Evolutionary conservation across 306 rosid species (phyloP), one percentile per base, ranked within the genome.

Genomic region (Luffa aegyptiaca): DNA sequence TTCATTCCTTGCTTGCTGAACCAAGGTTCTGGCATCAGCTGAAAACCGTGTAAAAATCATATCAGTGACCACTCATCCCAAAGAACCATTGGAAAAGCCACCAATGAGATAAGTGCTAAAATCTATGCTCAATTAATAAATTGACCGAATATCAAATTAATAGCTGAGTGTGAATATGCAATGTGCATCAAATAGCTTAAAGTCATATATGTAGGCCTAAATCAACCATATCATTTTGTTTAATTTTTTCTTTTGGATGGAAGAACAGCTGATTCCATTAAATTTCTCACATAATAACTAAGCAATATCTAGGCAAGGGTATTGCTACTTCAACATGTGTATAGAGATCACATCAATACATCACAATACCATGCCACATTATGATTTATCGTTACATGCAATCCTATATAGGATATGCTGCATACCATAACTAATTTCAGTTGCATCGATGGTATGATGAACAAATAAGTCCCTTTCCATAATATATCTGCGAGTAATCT

Each of bases 21-120:
- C 98, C 72, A 94, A 86, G 83, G 97, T 90, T 84, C 96, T 91
- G 39, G 98, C 97, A 88, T 94, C 97, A 86, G 98, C 98, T 92
- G 77, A 82, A 80, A 51, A 41, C 77, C 41, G 83, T 45, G 14
- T 31, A 59, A 82, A 18, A 37, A 68, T 36, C 59, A 33, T 64
- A 44, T 69, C 35, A 58, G 80, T 33, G 33, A 20, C 45, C 55
- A 17, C 37, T 39, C 49, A 5, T 76, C 39, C 78, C 36, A 73
- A 35, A 35, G 7, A 59, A 26, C 14, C 39, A 59, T 14, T 59
- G 65, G 36, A 57, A 57, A 57, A 21, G 8, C 33, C 9, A 0
- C 36, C 4, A 1, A 51, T 14, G 56, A 51, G 18, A 51, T 51
- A 58, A 21, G 36, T 2, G 0, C 64, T 58, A 21, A 58, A 58